Conservation (phyloP, 1,284 basidiomycete genomes). For the Abortiporus biennis region DNA sequence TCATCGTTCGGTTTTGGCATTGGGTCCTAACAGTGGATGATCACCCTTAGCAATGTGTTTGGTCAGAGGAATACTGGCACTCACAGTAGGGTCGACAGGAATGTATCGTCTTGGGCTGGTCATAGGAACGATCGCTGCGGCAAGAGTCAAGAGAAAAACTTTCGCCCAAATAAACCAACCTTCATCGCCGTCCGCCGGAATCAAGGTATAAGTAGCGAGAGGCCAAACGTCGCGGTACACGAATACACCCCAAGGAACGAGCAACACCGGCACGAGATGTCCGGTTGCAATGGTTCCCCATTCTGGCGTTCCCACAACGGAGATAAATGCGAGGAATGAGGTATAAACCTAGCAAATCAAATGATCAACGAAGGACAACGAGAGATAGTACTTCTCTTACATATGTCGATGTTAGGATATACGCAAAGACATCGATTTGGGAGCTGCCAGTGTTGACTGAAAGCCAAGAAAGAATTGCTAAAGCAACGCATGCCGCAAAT, state of each 20-base stretch:
- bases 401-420: too few species aligned
- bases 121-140: conserved; percentile 33
- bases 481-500: too few species aligned
- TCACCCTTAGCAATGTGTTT: not conserved
- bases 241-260: conserved; percentile 26
- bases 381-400: too few species aligned
- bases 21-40: conserved; percentile 29
- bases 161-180: conserved; percentile 23
- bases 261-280: conserved; percentile 14
- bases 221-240: conserved; percentile 61
- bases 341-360: conserved; percentile 22
- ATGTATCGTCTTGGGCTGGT: conserved; percentile 34
- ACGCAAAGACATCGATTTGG: too few species aligned
- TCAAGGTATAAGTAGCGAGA: conserved; percentile 39
- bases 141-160: conserved; percentile 30
- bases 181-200: conserved; percentile 30
- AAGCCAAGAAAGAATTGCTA: too few species aligned
- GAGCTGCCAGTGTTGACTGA: too few species aligned
- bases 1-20: conserved; percentile 48
- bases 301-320: conserved; percentile 11
- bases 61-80: conserved; percentile 1
- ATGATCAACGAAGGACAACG: too few species aligned
- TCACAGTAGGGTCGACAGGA: conserved; percentile 32
- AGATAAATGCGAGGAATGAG: conserved; percentile 16
- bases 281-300: conserved; percentile 9